Percentiles rank a stretch among this genome's conserved stretches.
Conservation (phyloP, 495 filamentous ascomycete species). For the Aspergillus nanangensis region DNA sequence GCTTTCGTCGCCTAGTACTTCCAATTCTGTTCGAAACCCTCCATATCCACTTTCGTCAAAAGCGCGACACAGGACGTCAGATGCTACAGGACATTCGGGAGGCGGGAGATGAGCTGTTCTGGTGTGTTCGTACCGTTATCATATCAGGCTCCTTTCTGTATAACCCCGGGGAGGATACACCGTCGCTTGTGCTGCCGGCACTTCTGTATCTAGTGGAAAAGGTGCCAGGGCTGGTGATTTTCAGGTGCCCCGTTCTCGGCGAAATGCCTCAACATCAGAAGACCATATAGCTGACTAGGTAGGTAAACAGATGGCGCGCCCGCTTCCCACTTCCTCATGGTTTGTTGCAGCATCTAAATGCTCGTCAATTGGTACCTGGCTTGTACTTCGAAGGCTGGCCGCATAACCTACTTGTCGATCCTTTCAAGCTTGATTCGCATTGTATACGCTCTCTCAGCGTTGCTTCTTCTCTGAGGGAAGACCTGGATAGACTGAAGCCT, state of each 20-base stretch:
- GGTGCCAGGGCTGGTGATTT: neutral
- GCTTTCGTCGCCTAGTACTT: neutral
- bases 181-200: neutral
- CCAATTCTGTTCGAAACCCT: conserved; percentile 1
- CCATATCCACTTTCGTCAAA: neutral
- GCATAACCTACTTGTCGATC: neutral
- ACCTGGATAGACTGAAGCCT: neutral
- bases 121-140: neutral
- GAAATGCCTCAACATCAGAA: too few relatives aligned
- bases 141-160: neutral
- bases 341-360: conserved; percentile 1
- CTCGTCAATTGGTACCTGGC: neutral
- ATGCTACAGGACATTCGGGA: neutral
- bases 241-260: neutral
- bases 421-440: neutral
- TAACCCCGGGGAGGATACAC: neutral
- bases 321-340: neutral
- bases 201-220: neutral
- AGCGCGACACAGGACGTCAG: conserved; percentile 1
- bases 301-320: neutral
- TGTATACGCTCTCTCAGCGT: neutral
- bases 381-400: conserved; percentile 1
- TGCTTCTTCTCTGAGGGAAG: neutral
- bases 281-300: too few relatives aligned
- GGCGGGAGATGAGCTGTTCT: conserved; percentile 1